Evolutionary conservation across 345 rosid species (phyloP).

Genomic region (Carallia brachiata): DNA sequence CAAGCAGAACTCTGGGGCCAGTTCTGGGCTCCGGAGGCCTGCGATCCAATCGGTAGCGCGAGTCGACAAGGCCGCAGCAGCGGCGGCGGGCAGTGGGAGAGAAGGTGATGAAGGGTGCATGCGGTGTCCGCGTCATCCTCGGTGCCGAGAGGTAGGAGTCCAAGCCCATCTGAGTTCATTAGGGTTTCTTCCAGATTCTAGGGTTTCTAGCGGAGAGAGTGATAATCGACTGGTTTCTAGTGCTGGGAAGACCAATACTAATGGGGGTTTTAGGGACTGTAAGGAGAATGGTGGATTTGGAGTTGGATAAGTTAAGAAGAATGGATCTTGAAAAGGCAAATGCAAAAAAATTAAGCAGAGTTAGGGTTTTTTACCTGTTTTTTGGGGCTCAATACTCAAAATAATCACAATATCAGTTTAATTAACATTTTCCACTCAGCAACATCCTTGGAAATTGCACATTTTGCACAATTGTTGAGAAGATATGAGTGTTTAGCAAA

Average conservation of each 20-base stretch:
- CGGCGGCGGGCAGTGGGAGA: slow-evolving; percentile 16
- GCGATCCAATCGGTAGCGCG: slow-evolving; percentile 50
- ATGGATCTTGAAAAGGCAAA: slow-evolving; percentile 10
- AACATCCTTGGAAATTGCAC: too few relatives aligned
- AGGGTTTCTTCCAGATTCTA: slow-evolving; percentile 36
- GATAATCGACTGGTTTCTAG: slow-evolving; percentile 33
- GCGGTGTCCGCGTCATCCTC: slow-evolving; percentile 50
- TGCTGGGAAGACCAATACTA: slow-evolving; percentile 26
- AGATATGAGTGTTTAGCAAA: too few relatives aligned
- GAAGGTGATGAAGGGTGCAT: slow-evolving; percentile 36
- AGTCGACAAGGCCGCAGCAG: slow-evolving; percentile 40
- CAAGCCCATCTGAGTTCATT: slow-evolving; percentile 73
- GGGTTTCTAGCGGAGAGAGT: slow-evolving; percentile 24
- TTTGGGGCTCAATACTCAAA: neutral
- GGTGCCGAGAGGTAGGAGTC: slow-evolving; percentile 74
- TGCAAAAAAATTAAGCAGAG: slow-evolving; percentile 18
- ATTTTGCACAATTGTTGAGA: too few relatives aligned
- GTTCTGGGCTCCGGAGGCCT: slow-evolving; percentile 56
- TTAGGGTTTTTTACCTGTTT: slow-evolving; percentile 18
- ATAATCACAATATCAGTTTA: too few relatives aligned
- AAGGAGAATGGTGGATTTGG: slow-evolving; percentile 40
- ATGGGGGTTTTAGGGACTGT: slow-evolving; percentile 19
- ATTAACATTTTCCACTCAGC: too few relatives aligned
- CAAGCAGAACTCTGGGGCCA: slow-evolving; percentile 52
- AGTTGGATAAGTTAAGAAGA: slow-evolving; percentile 28